Percentiles rank a stretch among this genome's conserved stretches.
These are phyloP conservation scores for Lasiodiplodia theobromae DNA, from an alignment of 2,329 filamentous ascomycete species.

Conservation along the genomic window DNA sequence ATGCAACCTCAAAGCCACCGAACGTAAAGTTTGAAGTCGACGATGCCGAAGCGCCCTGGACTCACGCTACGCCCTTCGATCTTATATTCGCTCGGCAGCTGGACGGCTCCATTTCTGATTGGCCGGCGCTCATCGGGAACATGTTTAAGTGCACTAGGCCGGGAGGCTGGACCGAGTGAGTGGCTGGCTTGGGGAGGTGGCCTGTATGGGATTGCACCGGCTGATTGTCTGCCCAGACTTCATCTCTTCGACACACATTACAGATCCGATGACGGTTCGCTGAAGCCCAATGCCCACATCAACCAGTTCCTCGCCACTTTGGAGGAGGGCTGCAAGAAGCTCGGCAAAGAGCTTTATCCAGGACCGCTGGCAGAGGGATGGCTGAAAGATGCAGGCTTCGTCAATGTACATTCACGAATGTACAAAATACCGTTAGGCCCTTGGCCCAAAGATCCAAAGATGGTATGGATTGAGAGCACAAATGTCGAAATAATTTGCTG, in stretches of 20 bases:
- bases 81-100: slow-evolving; percentile 63
- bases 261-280: slow-evolving; percentile 47
- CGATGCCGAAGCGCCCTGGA: slow-evolving; percentile 67
- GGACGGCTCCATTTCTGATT: slow-evolving; percentile 62
- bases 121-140: slow-evolving; percentile 56
- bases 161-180: slow-evolving; percentile 56
- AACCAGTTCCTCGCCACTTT: slow-evolving; percentile 22
- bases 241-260: slow-evolving; percentile 54
- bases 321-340: slow-evolving; percentile 17
- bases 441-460: slow-evolving; percentile 37
- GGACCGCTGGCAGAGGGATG: slow-evolving; percentile 47
- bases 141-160: slow-evolving; percentile 46
- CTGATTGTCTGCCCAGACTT: slow-evolving; percentile 34
- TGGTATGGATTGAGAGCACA: slow-evolving; percentile 24
- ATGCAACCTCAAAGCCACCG: slow-evolving; percentile 49
- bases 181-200: not conserved
- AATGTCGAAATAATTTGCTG: not conserved
- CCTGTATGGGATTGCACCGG: too few relatives aligned
- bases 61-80: slow-evolving; percentile 61
- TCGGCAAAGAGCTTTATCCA: slow-evolving; percentile 33
- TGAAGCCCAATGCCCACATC: slow-evolving; percentile 30
- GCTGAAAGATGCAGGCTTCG: slow-evolving; percentile 50
- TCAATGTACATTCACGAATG: slow-evolving; percentile 49
- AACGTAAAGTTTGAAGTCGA: slow-evolving; percentile 70
- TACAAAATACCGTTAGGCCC: slow-evolving; percentile 40